Conservation (phyloP, 441 rosid species). For the Dalechampia spathulata region DNA sequence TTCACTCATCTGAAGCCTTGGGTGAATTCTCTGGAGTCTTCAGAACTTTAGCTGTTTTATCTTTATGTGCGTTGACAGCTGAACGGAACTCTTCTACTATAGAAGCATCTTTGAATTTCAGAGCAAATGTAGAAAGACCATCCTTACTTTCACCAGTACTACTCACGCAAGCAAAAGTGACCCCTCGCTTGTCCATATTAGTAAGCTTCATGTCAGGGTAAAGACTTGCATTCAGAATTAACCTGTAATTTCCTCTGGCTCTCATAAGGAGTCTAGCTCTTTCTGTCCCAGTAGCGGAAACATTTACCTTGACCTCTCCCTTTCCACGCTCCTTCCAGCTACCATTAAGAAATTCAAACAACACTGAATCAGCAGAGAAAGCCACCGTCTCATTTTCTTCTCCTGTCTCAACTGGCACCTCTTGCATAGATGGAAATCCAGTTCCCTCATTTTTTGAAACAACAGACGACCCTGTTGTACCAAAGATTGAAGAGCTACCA, state of each 20-base stretch:
- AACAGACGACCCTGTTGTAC: slow-evolving; percentile 32
- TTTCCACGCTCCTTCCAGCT: slow-evolving; percentile 96
- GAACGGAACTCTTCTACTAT: slow-evolving; percentile 55
- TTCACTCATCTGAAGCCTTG: slow-evolving; percentile 45
- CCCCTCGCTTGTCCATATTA: slow-evolving; percentile 78
- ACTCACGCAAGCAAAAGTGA: slow-evolving; percentile 83
- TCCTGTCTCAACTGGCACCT: slow-evolving; percentile 78
- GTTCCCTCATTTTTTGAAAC: slow-evolving; percentile 45
- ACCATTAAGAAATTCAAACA: slow-evolving; percentile 67
- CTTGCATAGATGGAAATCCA: slow-evolving; percentile 61
- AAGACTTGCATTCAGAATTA: slow-evolving; percentile 80
- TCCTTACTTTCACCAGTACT: slow-evolving; percentile 48
- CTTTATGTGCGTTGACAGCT: slow-evolving; percentile 49
- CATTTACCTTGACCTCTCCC: slow-evolving; percentile 82
- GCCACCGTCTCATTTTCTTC: slow-evolving; percentile 75
- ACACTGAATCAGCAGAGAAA: slow-evolving; percentile 66
- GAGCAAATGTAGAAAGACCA: slow-evolving; percentile 73
- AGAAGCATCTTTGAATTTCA: slow-evolving; percentile 69
- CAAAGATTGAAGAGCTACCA: slow-evolving; percentile 60
- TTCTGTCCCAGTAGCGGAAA: slow-evolving; percentile 38
- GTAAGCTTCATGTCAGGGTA: slow-evolving; percentile 89
- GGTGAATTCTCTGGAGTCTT: slow-evolving; percentile 91
- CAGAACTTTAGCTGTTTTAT: slow-evolving; percentile 28
- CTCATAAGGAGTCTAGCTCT: slow-evolving; percentile 84
- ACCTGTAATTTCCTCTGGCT: slow-evolving; percentile 74